A percentile compares a stretch with the other conserved stretches of the same genome.
phyloP scores from a whole-genome alignment of 768 basidiomycete species.

The Tremella mesenterica region DNA sequence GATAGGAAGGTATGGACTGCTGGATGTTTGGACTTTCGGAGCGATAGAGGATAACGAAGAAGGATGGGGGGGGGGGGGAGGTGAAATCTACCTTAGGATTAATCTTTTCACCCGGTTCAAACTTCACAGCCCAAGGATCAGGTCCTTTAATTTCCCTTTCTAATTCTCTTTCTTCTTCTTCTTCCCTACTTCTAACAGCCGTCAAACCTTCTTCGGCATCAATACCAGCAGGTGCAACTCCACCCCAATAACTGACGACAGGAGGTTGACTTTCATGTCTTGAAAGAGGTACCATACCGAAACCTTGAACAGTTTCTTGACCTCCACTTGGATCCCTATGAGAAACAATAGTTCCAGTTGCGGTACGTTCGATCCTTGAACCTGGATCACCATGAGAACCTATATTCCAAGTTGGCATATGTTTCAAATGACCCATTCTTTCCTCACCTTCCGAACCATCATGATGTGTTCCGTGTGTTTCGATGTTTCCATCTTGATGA shows the following conservation, averaged over 20 bases:
- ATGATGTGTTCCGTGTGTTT: slow-evolving; percentile 1
- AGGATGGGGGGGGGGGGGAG: too few relatives aligned
- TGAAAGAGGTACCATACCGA: slow-evolving; percentile 23
- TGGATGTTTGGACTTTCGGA: too few relatives aligned
- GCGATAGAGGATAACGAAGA: too few relatives aligned
- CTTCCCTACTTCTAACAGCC: slow-evolving; percentile 27
- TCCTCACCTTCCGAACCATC: not conserved
- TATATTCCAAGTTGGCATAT: not conserved
- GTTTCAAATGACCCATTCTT: too few relatives aligned
- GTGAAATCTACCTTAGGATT: slow-evolving; percentile 36
- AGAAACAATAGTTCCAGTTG: slow-evolving; percentile 9
- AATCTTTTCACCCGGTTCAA: slow-evolving; percentile 37
- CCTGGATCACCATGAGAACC: not conserved
- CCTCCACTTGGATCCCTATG: not conserved
- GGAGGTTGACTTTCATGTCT: slow-evolving; percentile 21
- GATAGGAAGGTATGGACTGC: too few relatives aligned
- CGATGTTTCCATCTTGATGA: not conserved
- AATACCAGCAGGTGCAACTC: slow-evolving; percentile 26
- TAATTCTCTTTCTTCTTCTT: slow-evolving; percentile 25
- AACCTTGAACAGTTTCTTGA: slow-evolving; percentile 5
- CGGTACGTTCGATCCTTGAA: slow-evolving; percentile 16
- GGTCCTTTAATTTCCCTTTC: slow-evolving; percentile 23
- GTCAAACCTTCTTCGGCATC: slow-evolving; percentile 32
- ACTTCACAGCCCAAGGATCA: slow-evolving; percentile 38
- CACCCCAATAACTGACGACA: slow-evolving; percentile 28